Evolutionary conservation across 176 grass and related monocot species (phyloP), one percentile per base, ranked within the genome.

Genomic region (Juncus effusus): DNA sequence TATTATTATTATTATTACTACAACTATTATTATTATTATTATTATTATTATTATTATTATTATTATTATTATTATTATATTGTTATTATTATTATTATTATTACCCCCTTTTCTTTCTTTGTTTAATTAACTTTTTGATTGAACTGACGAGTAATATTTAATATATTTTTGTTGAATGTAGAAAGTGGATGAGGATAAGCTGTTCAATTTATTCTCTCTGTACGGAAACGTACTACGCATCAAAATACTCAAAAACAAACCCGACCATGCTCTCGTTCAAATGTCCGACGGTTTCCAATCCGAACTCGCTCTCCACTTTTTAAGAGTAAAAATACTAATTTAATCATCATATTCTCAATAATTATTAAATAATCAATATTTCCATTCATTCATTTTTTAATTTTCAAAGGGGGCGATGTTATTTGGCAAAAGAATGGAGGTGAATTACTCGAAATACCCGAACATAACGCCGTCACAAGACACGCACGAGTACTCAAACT

Each of bases 271-370:
- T 51, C 78, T 86, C 42, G 62, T 86, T 59, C 78, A 86, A 62
- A 78, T 85, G 82, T 76, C 54, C 10, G 83, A 86, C 7, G 83
- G 83, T 12, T 80, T 85, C 39, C 83, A 86, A 76, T 73, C 83
- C 56, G 83, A 86, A 77, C 79, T 81, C 54, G 74, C 83, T 63
- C 39, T 76, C 64, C 78, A 81, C 62, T 86, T 70, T 19, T 85
- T 85, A 68, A 81, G 66, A 77, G 83, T 86, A 47, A 40, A 4
- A 39, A 12, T 15, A n/a, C n/a, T n/a, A n/a, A n/a, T n/a, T n/a
- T n/a, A n/a, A n/a, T n/a, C n/a, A n/a, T n/a, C n/a, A 65, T 16
- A 14, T 49, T 60, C 36, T 47, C 6, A 3, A 8, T 67, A n/a
- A 51, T 15, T 59, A 38, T 54, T 37, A 40, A 38, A 47, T 63